Evolutionary conservation across 2,329 filamentous ascomycete genomes (phyloP), one percentile per base, ranked within the genome.

Genomic region (Colletotrichum ledebouriae): DNA sequence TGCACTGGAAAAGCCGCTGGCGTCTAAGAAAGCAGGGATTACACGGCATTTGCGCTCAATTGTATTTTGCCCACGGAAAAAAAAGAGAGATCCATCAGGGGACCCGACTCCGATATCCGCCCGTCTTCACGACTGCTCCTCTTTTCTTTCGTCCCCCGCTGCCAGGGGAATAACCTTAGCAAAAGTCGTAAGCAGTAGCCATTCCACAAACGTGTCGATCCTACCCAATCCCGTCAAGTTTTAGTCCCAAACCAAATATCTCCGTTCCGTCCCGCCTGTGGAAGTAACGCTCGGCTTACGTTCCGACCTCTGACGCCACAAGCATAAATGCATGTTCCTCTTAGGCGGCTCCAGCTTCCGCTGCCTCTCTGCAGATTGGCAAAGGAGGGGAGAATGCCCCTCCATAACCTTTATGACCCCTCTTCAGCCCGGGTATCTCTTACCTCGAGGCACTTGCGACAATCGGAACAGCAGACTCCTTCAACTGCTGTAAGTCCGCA

Each of bases 341-440:
- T 71, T 42, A 64, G 60, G 50, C 70, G 70, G 64, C 55, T 70
- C 55, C 65, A 68, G 65, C 68, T 71, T 64, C 70, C 70, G 65
- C 64, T 71, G 64, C 68, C 70, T 47, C 68, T 71, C 68, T 68
- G 69, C 68, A 71, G 50, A 42, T 49, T 71, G 60, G 67, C 58
- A 62, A 69, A 70, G 63, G 63, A 59, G 60, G 66, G 66, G 56
- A 66, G 42, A 58, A 71, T 71, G 70, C 68, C 70, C 64, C 70
- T 70, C 70, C 70, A 71, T 34, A 71, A 70, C 64, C 63, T 69
- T 58, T 70, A 64, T 62, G 61, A 71, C 70, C 68, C 70, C 64
- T 71, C 70, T 68, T 71, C 69, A 53, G 68, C 70, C 65, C 64
- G 70, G 70, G 69, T 71, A 68, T 71, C 70, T 44, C 70, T 71